phyloP scores from a whole-genome alignment of 1,139 yeast species.

The Yamadazyma triangularis region DNA sequence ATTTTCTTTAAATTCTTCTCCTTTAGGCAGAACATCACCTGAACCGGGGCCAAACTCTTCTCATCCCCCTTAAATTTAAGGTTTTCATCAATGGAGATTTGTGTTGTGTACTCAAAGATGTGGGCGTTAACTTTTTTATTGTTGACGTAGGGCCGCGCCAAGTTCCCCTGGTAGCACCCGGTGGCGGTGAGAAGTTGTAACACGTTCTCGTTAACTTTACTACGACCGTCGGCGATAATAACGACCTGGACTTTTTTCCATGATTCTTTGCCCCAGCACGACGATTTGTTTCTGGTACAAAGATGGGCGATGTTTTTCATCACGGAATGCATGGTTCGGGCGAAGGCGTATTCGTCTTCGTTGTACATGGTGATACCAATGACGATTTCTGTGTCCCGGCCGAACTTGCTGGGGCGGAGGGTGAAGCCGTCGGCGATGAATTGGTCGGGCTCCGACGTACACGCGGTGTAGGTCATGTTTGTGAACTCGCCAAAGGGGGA shows the following conservation, averaged over 20 bases:
- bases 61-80: conserved; percentile 75
- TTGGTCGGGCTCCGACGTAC: conserved; percentile 84
- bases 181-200: conserved; percentile 84
- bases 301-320: conserved; percentile 88
- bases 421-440: conserved; percentile 79
- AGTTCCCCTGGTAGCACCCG: conserved; percentile 95
- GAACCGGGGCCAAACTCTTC: conserved; percentile 88
- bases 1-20: conserved; percentile 87
- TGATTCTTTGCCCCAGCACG: conserved; percentile 91
- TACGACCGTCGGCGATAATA: conserved; percentile 90
- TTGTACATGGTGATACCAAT: conserved; percentile 95
- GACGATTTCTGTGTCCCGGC: conserved; percentile 84
- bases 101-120: conserved; percentile 90
- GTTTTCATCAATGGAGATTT: conserved; percentile 78
- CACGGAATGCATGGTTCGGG: conserved; percentile 90
- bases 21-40: conserved; percentile 82
- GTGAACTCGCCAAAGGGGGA: conserved; percentile 80
- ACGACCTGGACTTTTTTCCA: conserved; percentile 95
- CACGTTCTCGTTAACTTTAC: conserved; percentile 76
- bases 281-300: conserved; percentile 71
- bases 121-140: conserved; percentile 89
- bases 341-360: conserved; percentile 82
- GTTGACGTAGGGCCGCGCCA: conserved; percentile 90
- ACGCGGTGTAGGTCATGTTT: conserved; percentile 92
- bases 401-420: conserved; percentile 75